Percentiles rank a stretch among this genome's conserved stretches.
Evolutionary conservation across 148 eudicot species (phyloP).

Genomic region (Amaranthus palmeri): DNA sequence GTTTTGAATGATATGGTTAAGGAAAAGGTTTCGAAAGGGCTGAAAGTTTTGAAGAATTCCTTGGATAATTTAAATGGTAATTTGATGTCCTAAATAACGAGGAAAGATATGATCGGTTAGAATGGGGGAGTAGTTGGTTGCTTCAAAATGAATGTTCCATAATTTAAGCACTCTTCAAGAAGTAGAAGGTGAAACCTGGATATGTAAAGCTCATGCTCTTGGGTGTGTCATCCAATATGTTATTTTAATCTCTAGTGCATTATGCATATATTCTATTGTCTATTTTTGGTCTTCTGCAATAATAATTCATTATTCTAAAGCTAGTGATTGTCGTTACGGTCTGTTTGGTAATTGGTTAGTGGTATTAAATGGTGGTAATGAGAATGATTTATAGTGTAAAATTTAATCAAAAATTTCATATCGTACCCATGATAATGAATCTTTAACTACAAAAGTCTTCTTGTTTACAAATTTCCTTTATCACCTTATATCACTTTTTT

Average conservation of each 20-base stretch:
- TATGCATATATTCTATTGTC: neutral
- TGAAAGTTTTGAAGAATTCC: neutral
- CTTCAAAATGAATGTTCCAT: conserved; percentile 23
- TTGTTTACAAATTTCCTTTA: too few relatives aligned
- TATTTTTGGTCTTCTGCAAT: too few relatives aligned
- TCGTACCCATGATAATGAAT: too few relatives aligned
- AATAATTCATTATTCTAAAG: too few relatives aligned
- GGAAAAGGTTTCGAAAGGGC: neutral
- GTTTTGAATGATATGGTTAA: neutral
- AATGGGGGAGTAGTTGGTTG: conserved; percentile 23
- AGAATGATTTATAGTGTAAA: too few relatives aligned
- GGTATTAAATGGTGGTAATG: too few relatives aligned
- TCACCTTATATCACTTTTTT: too few relatives aligned
- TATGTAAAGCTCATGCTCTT: neutral
- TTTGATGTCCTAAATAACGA: neutral
- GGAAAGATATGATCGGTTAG: neutral
- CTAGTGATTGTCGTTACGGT: too few relatives aligned
- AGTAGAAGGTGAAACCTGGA: neutral
- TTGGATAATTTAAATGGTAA: neutral
- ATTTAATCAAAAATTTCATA: too few relatives aligned
- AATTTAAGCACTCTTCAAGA: neutral
- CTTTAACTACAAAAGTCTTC: too few relatives aligned
- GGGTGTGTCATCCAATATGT: neutral
- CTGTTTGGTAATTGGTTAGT: too few relatives aligned
- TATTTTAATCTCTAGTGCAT: neutral